Base-by-base conservation (phyloP, 1,139 yeast genomes). In the Magnusiomyces paraingens region DNA sequence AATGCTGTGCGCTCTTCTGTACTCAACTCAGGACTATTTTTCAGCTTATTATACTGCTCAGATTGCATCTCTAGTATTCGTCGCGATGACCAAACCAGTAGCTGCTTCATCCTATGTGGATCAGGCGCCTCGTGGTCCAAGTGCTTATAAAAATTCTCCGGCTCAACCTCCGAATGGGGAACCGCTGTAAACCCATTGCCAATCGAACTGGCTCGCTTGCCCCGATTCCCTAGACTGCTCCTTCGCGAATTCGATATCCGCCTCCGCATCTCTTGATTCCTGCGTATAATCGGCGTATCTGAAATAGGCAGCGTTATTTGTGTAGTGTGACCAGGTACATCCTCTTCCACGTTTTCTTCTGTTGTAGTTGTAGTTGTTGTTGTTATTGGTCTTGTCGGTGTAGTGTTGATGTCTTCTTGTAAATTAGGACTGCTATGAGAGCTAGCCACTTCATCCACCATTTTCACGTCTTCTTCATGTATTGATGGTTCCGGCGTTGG, bases 171-270 rank as follows among this genome's bases (percentile, higher is more conserved):
- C 1, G 77, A 76, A 65, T 86, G 93, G 0, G 91, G 91, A 39
- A 78, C 78, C 0, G 86, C 89, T 12, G 59, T 74, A 59, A 81
- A 82, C 2, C 93, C 93, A 63, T 83, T 84, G 0, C 93, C 90
- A 14, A 86, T 78, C 0, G 91, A 83, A 64, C 87, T 85, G 2
- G 84, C 79, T 40, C 94, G 72, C 62, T 83, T 84, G 1, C 94
- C 94, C 46, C 94, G 71, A 55, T 66, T 63, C 18, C 66, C 67
- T 35, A 70, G 57, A 50, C 71, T 67, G 29, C 70, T 63, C 26
- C 67, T 57, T 41, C 58, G 55, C 46, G 39, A 53, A 29, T 51
- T 43, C 11, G 44, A 46, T 26, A 55, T 44, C 49, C 59, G 60
- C 44, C 65, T 64, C 47, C 73, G 63, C 52, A 70, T 53, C 47